phyloP scores from a whole-genome alignment of 176 grass and related monocot genomes.

The Paspalum vaginatum region DNA sequence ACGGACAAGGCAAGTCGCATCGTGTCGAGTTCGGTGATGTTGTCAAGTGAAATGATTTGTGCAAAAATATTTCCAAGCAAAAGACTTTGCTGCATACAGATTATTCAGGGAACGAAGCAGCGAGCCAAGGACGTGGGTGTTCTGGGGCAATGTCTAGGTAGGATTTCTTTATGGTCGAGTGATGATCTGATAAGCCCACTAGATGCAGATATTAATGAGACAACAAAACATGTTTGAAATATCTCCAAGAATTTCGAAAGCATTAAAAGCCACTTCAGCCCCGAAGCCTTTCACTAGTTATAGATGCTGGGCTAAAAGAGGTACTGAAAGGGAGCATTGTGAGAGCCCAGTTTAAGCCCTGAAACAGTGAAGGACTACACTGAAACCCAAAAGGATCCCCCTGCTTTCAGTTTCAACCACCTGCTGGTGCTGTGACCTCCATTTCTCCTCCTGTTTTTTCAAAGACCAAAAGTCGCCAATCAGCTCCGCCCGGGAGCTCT shows the following conservation, averaged over 20 bases:
- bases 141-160: not conserved
- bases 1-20: not conserved
- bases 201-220: not conserved
- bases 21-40: no score
- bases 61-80: not conserved
- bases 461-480: constrained; percentile 29
- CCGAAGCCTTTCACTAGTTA: not conserved
- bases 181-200: not conserved
- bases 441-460: constrained; percentile 2
- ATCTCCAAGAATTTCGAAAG: not conserved
- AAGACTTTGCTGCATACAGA: not conserved
- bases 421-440: not conserved
- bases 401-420: constrained; percentile 25
- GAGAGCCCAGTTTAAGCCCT: not conserved
- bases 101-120: no score
- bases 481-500: not conserved
- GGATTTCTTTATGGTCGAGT: not conserved
- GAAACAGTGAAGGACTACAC: not conserved
- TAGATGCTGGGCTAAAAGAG: not conserved
- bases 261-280: not conserved
- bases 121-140: no score
- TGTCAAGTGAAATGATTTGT: not conserved
- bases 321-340: constrained; percentile 33
- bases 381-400: not conserved
- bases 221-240: not conserved